Evolutionary conservation across 2,329 filamentous ascomycete species (phyloP), one percentile per base, ranked within the genome.

Genomic region (Trichoderma sp.): DNA sequence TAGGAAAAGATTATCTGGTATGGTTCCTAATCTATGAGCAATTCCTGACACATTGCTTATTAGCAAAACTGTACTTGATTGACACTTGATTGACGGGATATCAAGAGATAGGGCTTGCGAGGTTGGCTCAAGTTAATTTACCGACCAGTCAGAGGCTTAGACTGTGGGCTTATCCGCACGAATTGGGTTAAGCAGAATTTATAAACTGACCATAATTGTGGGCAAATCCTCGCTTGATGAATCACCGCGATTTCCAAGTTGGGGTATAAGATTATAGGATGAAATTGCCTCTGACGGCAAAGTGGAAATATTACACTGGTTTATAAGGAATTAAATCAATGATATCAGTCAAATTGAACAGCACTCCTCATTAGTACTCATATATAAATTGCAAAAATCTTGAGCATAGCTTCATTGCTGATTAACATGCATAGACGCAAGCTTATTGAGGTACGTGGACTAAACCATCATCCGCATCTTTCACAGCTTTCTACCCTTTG

Each of bases 331-430:
- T 43, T n/a, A 8, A 15, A 15, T 39, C 6, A 3, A 43, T 43
- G 3, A 17, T 17, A 17, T 9, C 7, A n/a, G 6, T 17, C 15
- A 39, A 1, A 17, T 39, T 17, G 36, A 39, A 17, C 15, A 39
- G 3, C 0, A 39, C 36, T 17, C 6, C 6, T 8, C 0, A 39
- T 39, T 0, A 39, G 36, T 17, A 3, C 7, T 39, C 6, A 39
- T 3, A 17, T 39, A 2, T 39, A 39, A 3, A 2, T 17, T 7
- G 36, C 1, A 17, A 17, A 17, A 8, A 0, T 17, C 0, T 39
- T 8, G 15, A 17, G 4, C 1, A 17, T 1, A 39, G 15, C 7
- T 17, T 17, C 36, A 8, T 39, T 17, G 36, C 36, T 17, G 36
- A 39, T 1, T 39, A 17, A 17, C 15, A 39, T 36, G 15, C 36